Evolutionary conservation across 371 early-diverging fungal genomes (phyloP), one percentile per base, ranked within the genome.

Genomic region (Saksenaea vasiformis): DNA sequence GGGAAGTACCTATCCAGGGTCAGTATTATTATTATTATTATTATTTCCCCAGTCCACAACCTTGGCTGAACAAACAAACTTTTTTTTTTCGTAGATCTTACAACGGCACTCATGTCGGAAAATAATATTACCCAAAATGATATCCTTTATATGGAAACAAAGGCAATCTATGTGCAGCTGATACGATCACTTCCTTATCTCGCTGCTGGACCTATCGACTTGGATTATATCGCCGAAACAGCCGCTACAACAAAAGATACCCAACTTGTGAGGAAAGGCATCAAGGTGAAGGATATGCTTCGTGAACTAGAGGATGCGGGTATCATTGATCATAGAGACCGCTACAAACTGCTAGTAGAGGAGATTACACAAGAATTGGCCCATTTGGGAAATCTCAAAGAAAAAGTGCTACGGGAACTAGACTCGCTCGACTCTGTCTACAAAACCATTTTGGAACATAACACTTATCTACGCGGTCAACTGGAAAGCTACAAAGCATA

Each of bases 401-500:
- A 93, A 61, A 93, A 90, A 72, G 88, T 96, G 14, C 82, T 89
- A 47, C 85, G 86, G 60, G 98, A 97, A 71, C 83, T 90, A 0
- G 72, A 69, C 10, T 90, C 90, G 4, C 78, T 97, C 54, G 90
- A 92, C 54, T 72, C 84, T 31, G 97, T 97, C 4, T 95, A 90
- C 84, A 90, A 93, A 70, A 92, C 96, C 5, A 97, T 97, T 61
- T 77, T 91, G 38, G 96, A 95, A 65, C 97, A 97, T 77, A 97
- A 97, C 82, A 91, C 93, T 61, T 97, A 94, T 65, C 77, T 96
- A 28, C 72, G 88, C 34, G 85, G 89, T 41, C 98, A 97, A 79
- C 75, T 97, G 39, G 96, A 97, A 61, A 88, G 90, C 8, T 97
- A 97, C 82, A 94, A 95, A 79, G 94, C 94, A 0, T 97, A 97